phyloP scores from a whole-genome alignment of 2,329 filamentous ascomycete genomes.

The Colletotrichum sidae region DNA sequence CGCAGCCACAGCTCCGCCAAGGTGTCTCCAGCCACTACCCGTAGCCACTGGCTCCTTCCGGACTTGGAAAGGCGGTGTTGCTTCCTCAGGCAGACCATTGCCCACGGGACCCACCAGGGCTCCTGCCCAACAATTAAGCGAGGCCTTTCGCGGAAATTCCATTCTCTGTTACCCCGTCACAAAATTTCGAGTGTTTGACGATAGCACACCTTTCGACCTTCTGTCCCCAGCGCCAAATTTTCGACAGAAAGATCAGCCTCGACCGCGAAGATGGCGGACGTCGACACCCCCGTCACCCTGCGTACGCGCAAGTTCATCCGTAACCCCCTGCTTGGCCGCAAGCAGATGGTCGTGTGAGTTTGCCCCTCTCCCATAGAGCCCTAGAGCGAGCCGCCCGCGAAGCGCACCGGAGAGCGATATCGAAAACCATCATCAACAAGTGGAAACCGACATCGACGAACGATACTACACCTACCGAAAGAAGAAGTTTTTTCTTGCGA shows the following conservation, averaged over 20 bases:
- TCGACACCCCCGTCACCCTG: constrained; percentile 81
- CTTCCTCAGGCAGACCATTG: not conserved
- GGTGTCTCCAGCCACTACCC: too few species aligned
- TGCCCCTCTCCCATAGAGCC: constrained; percentile 39
- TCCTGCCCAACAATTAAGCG: constrained; percentile 57
- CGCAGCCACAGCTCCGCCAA: too few species aligned
- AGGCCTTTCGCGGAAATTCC: constrained; percentile 35
- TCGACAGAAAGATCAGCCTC: constrained; percentile 44
- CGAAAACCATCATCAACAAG: not conserved
- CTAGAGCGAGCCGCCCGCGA: not conserved
- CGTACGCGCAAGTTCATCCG: constrained; percentile 99
- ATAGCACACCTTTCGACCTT: constrained; percentile 37
- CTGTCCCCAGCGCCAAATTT: constrained; percentile 37
- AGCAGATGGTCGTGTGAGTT: constrained; percentile 99
- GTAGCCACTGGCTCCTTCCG: too few species aligned
- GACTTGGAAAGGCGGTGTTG: too few species aligned
- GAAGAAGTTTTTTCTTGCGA: too few species aligned
- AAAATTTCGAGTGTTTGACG: constrained; percentile 34
- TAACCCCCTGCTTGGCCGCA: constrained; percentile 98
- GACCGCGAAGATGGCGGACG: constrained; percentile 86
- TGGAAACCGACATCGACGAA: not conserved
- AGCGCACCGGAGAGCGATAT: constrained; percentile 1
- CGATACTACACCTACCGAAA: not conserved
- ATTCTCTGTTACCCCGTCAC: constrained; percentile 29
- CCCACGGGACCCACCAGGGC: constrained; percentile 48